Evolutionary conservation across 306 rosid species (phyloP).

Genomic region (Vachellia collinsii): DNA sequence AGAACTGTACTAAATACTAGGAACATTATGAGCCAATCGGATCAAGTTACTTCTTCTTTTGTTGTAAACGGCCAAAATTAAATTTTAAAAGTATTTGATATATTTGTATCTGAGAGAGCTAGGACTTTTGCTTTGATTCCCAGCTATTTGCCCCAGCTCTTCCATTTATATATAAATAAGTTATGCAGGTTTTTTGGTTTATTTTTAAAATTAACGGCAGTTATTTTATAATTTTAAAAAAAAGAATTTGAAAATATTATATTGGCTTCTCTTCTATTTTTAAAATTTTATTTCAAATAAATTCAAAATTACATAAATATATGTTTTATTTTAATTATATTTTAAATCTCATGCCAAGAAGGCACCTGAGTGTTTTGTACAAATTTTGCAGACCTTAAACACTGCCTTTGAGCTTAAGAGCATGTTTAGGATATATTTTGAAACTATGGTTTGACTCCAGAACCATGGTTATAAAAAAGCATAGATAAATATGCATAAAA

Average conservation of each 20-base stretch:
- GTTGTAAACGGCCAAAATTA: constrained; percentile 31
- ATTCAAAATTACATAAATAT: neutral
- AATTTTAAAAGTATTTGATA: constrained; percentile 18
- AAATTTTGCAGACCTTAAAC: too few relatives aligned
- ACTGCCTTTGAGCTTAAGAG: too few relatives aligned
- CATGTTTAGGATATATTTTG: too few relatives aligned
- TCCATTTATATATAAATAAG: neutral
- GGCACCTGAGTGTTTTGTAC: too few relatives aligned
- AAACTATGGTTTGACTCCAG: too few relatives aligned
- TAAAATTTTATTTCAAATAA: neutral
- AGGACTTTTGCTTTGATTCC: neutral
- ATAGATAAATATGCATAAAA: too few relatives aligned
- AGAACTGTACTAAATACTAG: constrained; percentile 43
- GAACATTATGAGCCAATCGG: constrained; percentile 33
- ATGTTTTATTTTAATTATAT: too few relatives aligned
- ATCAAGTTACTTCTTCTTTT: constrained; percentile 23
- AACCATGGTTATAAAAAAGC: too few relatives aligned
- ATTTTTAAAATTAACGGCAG: neutral
- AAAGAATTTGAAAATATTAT: neutral
- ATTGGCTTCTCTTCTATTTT: neutral
- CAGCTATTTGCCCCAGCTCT: neutral
- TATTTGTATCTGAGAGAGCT: constrained; percentile 9
- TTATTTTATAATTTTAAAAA: too few relatives aligned
- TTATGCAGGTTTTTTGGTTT: neutral
- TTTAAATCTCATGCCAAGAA: too few relatives aligned